Percentiles rank a stretch among this genome's conserved stretches.
phyloP scores from a whole-genome alignment of 441 rosid genomes.

The Dalechampia spathulata region DNA sequence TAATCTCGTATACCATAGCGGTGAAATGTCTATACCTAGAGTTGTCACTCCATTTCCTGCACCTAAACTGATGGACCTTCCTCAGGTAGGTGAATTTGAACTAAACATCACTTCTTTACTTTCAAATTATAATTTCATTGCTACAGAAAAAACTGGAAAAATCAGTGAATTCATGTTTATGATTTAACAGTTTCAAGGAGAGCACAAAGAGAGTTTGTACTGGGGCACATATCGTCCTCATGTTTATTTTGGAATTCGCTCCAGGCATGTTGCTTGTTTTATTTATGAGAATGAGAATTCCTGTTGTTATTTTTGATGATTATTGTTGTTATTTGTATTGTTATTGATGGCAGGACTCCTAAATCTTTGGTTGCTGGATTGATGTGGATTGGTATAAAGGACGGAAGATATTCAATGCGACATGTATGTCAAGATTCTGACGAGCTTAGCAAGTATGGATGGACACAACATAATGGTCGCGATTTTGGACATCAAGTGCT shows the following conservation, averaged over 20 bases:
- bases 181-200: constrained; percentile 67
- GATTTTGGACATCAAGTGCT: constrained; percentile 82
- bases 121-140: neutral
- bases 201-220: constrained; percentile 83
- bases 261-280: constrained; percentile 39
- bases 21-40: constrained; percentile 43
- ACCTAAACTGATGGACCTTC: constrained; percentile 71
- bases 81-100: constrained; percentile 45
- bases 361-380: constrained; percentile 79
- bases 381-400: constrained; percentile 95
- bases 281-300: too few relatives aligned
- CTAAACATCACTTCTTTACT: neutral
- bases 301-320: too few relatives aligned
- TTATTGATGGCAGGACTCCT: constrained; percentile 53
- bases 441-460: constrained; percentile 71
- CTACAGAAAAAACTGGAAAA: too few relatives aligned
- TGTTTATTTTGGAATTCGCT: constrained; percentile 86
- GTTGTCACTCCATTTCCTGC: constrained; percentile 89
- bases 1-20: constrained; percentile 30
- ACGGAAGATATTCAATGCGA: constrained; percentile 59
- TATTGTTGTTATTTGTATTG: too few relatives aligned
- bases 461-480: constrained; percentile 87
- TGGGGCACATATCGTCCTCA: constrained; percentile 99
- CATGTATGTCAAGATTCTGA: constrained; percentile 90
- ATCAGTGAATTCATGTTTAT: neutral